Evolutionary conservation across 345 rosid genomes (phyloP).

Genomic region (Aquilaria sinensis): DNA sequence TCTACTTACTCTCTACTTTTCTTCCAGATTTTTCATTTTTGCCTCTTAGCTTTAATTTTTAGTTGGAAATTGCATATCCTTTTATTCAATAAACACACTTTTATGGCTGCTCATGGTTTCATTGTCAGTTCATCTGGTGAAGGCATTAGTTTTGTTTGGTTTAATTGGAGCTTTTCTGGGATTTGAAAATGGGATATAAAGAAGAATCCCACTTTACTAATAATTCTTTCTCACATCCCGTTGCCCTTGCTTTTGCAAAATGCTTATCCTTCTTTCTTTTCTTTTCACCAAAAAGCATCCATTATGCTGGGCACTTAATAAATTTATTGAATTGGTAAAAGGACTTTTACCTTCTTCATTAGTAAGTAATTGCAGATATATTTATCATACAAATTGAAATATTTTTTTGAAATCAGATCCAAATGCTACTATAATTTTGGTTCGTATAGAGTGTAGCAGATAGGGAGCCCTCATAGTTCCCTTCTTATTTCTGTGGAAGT

Average conservation of each 20-base stretch:
- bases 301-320: no score
- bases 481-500: no score
- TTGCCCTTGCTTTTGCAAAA: slow-evolving; percentile 15
- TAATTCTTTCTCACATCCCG: slow-evolving; percentile 22
- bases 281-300: no score
- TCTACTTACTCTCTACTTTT: not conserved
- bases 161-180: slow-evolving; percentile 11
- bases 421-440: no score
- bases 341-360: no score
- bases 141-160: slow-evolving; percentile 5
- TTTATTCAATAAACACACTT: no score
- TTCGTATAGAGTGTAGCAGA: no score
- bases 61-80: not conserved
- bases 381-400: no score
- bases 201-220: slow-evolving; percentile 27
- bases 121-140: slow-evolving; percentile 6
- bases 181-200: slow-evolving; percentile 24
- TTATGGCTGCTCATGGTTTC: not conserved
- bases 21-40: not conserved
- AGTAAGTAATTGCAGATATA: no score
- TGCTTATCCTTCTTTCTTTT: slow-evolving; percentile 12
- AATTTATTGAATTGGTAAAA: no score
- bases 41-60: not conserved
- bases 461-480: no score
- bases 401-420: no score